Percentiles rank a stretch among this genome's conserved stretches.
These are phyloP conservation scores for Picea abies DNA, from an alignment of 83 land plant genomes.

Conservation along the genomic window DNA sequence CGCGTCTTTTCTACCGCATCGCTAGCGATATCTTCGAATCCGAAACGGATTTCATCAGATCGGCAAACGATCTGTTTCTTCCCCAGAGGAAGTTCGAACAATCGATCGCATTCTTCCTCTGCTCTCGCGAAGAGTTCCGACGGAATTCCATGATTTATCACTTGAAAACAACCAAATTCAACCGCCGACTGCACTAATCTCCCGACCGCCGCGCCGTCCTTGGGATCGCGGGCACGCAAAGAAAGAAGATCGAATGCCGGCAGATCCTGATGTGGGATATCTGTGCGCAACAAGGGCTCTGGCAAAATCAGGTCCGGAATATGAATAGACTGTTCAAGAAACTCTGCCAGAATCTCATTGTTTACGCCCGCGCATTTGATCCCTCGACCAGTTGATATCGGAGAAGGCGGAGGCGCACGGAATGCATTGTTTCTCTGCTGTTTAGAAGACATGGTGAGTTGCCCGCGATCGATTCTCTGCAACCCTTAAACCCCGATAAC, in stretches of 20 bases:
- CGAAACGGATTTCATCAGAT: not conserved
- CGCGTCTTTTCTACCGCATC: not conserved
- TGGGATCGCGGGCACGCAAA: not conserved
- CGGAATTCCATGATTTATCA: conserved; percentile 24
- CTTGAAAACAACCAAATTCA: conserved; percentile 27
- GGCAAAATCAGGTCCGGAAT: conserved; percentile 35
- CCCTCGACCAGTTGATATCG: conserved; percentile 38
- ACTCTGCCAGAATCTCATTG: conserved; percentile 23
- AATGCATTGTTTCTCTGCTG: conserved; percentile 2
- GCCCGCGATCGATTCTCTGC: no score
- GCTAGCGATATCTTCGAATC: conserved; percentile 13
- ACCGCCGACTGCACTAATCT: conserved; percentile 22
- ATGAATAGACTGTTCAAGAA: conserved; percentile 24
- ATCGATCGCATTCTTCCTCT: conserved; percentile 10
- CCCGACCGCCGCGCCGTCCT: not conserved
- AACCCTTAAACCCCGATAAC: no score
- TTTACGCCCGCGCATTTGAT: conserved; percentile 31
- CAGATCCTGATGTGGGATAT: conserved; percentile 3
- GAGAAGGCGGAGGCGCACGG: conserved; percentile 44
- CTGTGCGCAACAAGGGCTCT: not conserved
- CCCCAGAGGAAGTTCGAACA: conserved; percentile 11
- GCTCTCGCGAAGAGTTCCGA: conserved; percentile 13
- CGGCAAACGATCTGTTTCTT: conserved; percentile 9
- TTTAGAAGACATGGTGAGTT: no score
- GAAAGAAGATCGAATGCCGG: conserved; percentile 22